phyloP scores from a whole-genome alignment of 345 rosid genomes.

The Salix purpurea region DNA sequence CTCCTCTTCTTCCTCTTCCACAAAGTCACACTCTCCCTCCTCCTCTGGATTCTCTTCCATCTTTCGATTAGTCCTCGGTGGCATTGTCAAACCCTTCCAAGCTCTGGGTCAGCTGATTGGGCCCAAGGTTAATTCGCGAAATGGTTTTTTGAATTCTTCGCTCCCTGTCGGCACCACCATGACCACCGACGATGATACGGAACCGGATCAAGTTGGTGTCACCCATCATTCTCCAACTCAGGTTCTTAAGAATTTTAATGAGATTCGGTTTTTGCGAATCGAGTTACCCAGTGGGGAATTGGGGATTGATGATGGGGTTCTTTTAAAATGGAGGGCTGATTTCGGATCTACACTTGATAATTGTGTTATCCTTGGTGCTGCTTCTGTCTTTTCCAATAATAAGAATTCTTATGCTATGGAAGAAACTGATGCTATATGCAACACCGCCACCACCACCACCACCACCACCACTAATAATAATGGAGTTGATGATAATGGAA shows the following conservation, averaged over 20 bases:
- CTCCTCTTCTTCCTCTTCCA: constrained; percentile 31
- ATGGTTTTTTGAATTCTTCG: not conserved
- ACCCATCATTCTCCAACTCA: constrained; percentile 96
- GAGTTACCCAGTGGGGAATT: constrained; percentile 86
- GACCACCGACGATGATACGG: constrained; percentile 40
- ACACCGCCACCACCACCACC: not conserved
- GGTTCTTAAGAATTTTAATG: constrained; percentile 80
- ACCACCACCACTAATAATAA: not conserved
- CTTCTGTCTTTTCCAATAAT: constrained; percentile 38
- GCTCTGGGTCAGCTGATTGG: constrained; percentile 64
- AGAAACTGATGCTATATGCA: constrained; percentile 17
- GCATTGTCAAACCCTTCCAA: constrained; percentile 74
- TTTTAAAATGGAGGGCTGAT: constrained; percentile 91
- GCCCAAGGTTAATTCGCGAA: constrained; percentile 29
- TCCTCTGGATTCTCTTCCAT: constrained; percentile 38
- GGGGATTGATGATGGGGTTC: constrained; percentile 77
- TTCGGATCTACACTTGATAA: constrained; percentile 88
- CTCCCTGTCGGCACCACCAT: constrained; percentile 30
- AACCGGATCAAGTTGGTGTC: constrained; percentile 70
- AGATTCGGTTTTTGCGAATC: constrained; percentile 78
- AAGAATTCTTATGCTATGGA: constrained; percentile 3
- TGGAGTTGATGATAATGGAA: constrained; percentile 64
- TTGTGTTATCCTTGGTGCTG: constrained; percentile 88
- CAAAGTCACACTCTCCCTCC: constrained; percentile 47
- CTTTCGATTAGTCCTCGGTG: constrained; percentile 52